Base-by-base conservation (phyloP, 2,329 filamentous ascomycete genomes). In the Fusarium veterinarium region DNA sequence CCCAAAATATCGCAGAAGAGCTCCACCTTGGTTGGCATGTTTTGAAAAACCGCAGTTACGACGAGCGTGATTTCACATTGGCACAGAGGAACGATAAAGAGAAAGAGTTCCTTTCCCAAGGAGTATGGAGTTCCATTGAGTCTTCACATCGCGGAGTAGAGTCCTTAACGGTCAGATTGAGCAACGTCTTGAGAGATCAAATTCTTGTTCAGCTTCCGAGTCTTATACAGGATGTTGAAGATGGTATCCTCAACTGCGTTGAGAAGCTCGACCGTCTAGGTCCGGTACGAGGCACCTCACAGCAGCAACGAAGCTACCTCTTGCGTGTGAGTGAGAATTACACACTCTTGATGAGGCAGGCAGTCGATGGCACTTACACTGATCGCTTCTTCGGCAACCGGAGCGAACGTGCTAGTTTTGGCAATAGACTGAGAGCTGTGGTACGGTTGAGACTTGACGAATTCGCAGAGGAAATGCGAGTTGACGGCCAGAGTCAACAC, bases 11-110 rank as follows among this genome's bases (percentile, higher is more conserved):
- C 5, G 83, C 88, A 14, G 81, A 87, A 0, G 75, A 83, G 8
- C 85, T 89, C 25, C 77, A 81, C 1, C 83, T 88, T 0, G 87
- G 87, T 0, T 90, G 87, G 86, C 86, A 89, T 60, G 83, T 88
- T 1, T 76, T 89, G 5, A 79, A 19, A 80, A 84, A 60, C 25
- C 56, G 53, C 10, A 60, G 40, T n/a, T 73, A 35, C 20, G 57
- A 63, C 17, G 62, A 73, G n/a, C 69, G 80, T 40, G n/a, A 74
- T 17, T 73, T 72, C 59, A 76, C 79, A 8, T 63, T 76, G 48
- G 69, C 71, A 4, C 71, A 83, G 55, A 82, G 86, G 0, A 81
- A 88, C 38, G 65, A 71, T 0, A 68, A 78, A 1, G 86, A 89
- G 70, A 66, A 64, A 0, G 59, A 74, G 0, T 89, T 88, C 74